These are phyloP conservation scores for Panaeolus cyanescens DNA, from an alignment of 768 basidiomycete genomes.

Conservation along the genomic window DNA sequence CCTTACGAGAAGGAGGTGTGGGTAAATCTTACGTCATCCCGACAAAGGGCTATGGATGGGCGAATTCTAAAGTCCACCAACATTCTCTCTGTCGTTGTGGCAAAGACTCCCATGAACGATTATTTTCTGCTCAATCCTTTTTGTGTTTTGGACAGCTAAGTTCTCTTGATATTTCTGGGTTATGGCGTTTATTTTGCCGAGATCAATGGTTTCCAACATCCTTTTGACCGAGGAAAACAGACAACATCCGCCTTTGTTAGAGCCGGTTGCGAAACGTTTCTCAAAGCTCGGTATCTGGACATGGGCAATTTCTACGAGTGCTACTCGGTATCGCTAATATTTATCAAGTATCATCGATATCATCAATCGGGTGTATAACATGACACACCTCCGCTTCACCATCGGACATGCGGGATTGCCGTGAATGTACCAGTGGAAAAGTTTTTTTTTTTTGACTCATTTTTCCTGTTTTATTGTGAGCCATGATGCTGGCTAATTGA, in stretches of 20 bases:
- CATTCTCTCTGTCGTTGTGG: conserved; percentile 1
- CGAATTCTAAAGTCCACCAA: background rate
- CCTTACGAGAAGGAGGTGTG: background rate
- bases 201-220: background rate
- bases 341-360: background rate
- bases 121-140: background rate
- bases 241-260: conserved; percentile 2
- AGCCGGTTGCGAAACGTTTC: background rate
- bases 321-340: background rate
- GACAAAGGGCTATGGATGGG: background rate
- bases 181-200: background rate
- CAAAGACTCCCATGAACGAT: background rate
- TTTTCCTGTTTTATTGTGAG: background rate
- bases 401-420: background rate
- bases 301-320: background rate
- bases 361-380: background rate
- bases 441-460: background rate
- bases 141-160: background rate
- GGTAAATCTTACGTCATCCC: background rate
- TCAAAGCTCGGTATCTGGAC: background rate
- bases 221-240: background rate
- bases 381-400: background rate
- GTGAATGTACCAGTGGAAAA: background rate
- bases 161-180: background rate
- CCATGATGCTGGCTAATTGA: background rate